These are phyloP conservation scores for Candida manassasensis DNA, from an alignment of 805 yeast species.

Conservation along the genomic window DNA sequence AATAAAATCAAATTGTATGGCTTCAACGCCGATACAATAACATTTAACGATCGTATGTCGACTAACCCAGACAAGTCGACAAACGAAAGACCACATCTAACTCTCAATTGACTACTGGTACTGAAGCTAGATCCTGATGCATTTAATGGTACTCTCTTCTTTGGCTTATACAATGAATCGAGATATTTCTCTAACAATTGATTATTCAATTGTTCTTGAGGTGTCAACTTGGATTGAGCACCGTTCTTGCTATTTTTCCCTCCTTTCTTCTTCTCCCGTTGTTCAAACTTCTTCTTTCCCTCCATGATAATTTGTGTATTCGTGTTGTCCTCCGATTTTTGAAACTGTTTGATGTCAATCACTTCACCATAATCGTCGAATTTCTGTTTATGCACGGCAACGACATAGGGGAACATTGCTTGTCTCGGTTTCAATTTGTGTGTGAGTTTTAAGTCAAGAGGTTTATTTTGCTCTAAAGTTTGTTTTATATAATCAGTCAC, in stretches of 20 bases:
- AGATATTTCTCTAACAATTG: constrained; percentile 35
- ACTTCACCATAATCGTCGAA: constrained; percentile 86
- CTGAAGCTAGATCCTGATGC: constrained; percentile 16
- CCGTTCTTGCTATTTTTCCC: constrained; percentile 14
- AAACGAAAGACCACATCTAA: constrained; percentile 68
- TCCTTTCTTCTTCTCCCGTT: constrained; percentile 20
- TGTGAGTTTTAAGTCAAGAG: constrained; percentile 50
- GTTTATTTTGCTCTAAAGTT: constrained; percentile 37
- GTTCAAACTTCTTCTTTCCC: constrained; percentile 34
- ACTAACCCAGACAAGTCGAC: constrained; percentile 82
- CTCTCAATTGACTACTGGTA: constrained; percentile 31
- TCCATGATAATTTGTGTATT: constrained; percentile 32
- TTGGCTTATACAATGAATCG: constrained; percentile 52
- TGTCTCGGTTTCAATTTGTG: constrained; percentile 44
- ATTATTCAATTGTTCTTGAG: constrained; percentile 39
- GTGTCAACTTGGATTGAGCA: constrained; percentile 29
- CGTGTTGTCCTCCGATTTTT: constrained; percentile 47
- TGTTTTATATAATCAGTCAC: constrained; percentile 34
- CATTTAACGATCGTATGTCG: constrained; percentile 74
- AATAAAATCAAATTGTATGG: constrained; percentile 67
- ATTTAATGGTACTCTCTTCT: constrained; percentile 30
- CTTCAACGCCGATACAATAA: constrained; percentile 72
- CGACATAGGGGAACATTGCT: constrained; percentile 71
- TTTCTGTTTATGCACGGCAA: constrained; percentile 44
- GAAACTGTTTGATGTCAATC: constrained; percentile 62